Evolutionary conservation across 805 yeast genomes (phyloP).

Genomic region (Naumovozyma baii): DNA sequence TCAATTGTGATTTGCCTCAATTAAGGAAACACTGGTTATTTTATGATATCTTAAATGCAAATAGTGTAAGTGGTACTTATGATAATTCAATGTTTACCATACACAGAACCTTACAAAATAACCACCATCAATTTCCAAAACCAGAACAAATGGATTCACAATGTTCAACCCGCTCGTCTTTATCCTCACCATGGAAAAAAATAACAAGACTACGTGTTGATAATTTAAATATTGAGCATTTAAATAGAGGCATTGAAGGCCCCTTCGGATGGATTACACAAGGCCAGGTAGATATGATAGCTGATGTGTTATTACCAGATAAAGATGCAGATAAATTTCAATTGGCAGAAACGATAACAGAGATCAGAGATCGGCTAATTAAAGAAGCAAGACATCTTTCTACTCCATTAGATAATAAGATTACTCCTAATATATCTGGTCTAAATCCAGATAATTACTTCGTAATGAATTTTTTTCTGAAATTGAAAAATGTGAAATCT

Average conservation of each 20-base stretch:
- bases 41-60: conserved; percentile 77
- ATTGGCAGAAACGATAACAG: conserved; percentile 39
- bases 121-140: conserved; percentile 2
- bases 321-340: conserved; percentile 41
- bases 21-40: conserved; percentile 90
- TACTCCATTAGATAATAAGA: not conserved
- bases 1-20: conserved; percentile 68
- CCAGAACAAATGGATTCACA: not conserved
- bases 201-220: conserved; percentile 78
- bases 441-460: conserved; percentile 41
- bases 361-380: conserved; percentile 38
- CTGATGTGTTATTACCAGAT: conserved; percentile 77
- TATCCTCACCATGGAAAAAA: conserved; percentile 40
- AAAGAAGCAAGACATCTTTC: conserved; percentile 39
- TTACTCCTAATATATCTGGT: conserved; percentile 11
- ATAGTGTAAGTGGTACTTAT: conserved; percentile 78
- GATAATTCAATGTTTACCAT: conserved; percentile 90
- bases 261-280: conserved; percentile 95
- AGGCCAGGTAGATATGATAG: conserved; percentile 89
- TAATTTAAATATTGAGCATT: conserved; percentile 74
- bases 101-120: conserved; percentile 40
- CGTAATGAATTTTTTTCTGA: conserved; percentile 69
- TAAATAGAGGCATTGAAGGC: conserved; percentile 83
- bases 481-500: conserved; percentile 80
- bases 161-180: not conserved